Evolutionary conservation across 2,329 filamentous ascomycete genomes (phyloP).

Genomic region (Hypocreales sp.): DNA sequence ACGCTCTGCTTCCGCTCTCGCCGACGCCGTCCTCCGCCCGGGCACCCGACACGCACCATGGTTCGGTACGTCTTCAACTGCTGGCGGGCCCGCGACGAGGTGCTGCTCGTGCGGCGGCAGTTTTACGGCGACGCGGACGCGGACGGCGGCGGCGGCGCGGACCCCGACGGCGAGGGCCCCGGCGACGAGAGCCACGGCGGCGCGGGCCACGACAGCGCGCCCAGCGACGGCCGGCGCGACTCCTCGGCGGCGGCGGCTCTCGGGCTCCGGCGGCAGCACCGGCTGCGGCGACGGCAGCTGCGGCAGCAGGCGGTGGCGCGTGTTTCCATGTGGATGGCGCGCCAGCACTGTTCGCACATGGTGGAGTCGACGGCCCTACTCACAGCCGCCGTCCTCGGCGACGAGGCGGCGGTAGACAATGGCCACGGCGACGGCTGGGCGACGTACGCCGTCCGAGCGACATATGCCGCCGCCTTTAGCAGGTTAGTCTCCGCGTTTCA

Average conservation of each 20-base stretch:
- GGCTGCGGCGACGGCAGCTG: conserved; percentile 10
- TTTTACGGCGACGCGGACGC: conserved; percentile 31
- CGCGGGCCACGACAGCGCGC: conserved; percentile 6
- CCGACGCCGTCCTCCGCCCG: neutral
- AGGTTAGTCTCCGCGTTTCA: no score
- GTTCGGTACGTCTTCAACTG: conserved; percentile 60
- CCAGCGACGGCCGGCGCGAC: conserved; percentile 27
- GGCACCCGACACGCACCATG: conserved; percentile 32
- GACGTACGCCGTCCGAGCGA: conserved; percentile 47
- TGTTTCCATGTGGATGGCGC: conserved; percentile 54
- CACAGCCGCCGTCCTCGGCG: conserved; percentile 51
- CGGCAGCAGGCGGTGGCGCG: conserved; percentile 36
- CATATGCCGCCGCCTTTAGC: conserved; percentile 62
- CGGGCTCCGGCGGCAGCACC: no score
- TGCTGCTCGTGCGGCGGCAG: conserved; percentile 47
- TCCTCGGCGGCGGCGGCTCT: no score
- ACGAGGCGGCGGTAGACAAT: conserved; percentile 26
- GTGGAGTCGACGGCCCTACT: conserved; percentile 66
- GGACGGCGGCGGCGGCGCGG: conserved; percentile 1
- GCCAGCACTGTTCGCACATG: conserved; percentile 61
- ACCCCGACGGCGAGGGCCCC: neutral
- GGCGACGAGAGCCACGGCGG: neutral
- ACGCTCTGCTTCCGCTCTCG: neutral
- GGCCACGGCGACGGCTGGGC: conserved; percentile 21
- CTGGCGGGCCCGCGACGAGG: conserved; percentile 51